Evolutionary conservation across 441 rosid species (phyloP), one percentile per base, ranked within the genome.

Genomic region (Syzygium malaccense): DNA sequence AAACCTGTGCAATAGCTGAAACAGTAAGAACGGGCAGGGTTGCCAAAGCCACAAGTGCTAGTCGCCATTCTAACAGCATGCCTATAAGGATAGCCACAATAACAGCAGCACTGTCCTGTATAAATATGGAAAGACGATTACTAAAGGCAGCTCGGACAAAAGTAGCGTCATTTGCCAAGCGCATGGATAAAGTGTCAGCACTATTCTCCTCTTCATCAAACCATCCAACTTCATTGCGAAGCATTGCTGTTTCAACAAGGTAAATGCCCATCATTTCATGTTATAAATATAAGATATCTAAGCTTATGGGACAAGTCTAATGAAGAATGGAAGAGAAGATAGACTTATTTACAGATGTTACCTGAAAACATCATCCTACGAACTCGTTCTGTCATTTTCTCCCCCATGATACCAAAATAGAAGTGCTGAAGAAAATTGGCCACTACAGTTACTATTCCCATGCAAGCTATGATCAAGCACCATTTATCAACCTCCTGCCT

Each of bases 301-400:
- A 75, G n/a, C 49, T 75, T 68, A 91, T 86, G 53, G 91, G 87
- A 86, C 90, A 53, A 37, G 49, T 55, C 37, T 17, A 88, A 66
- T 19, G 53, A 78, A 87, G 83, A 88, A 89, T 32, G 32, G 78
- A 32, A 32, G 62, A 85, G 62, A 87, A 86, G 79, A 53, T 32
- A 18, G 87, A 53, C 55, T 53, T 66, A 48, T 8, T 33, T 66
- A 66, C 87, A 49, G 86, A 80, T 68, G 55, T 87, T 92, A 98
- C 99, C 99, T 95, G 99, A 97, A 93, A 98, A 98, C 99, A 98
- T 98, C 99, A 98, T 97, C 92, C 99, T 92, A 89, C 99, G 96
- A 49, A 98, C 99, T 86, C 99, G 94, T 89, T 97, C 99, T 32
- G 99, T 98, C 99, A 98, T 97, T 91, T 98, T 96, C 96, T 98